Evolutionary conservation across 345 rosid genomes (phyloP).

Genomic region (Toxicodendron radicans): DNA sequence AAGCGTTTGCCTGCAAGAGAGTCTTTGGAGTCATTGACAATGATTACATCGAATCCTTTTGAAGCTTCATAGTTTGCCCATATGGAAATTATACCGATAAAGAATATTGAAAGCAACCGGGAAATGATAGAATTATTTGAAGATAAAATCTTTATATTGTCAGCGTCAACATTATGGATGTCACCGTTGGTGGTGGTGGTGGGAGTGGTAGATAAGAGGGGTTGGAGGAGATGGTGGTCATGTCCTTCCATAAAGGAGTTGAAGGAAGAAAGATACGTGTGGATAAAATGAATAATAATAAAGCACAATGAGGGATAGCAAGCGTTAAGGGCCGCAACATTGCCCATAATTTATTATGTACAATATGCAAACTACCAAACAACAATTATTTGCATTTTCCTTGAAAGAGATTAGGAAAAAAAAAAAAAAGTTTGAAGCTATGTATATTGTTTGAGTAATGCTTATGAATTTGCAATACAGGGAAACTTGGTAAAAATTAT

Average conservation of each 20-base stretch:
- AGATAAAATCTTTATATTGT: background rate
- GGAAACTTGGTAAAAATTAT: too few relatives aligned
- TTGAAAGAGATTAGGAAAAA: too few relatives aligned
- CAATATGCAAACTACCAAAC: background rate
- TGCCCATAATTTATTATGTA: too few relatives aligned
- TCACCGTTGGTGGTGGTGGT: slow-evolving; percentile 1
- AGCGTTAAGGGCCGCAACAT: background rate
- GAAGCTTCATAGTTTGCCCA: slow-evolving; percentile 65
- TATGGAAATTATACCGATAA: slow-evolving; percentile 46
- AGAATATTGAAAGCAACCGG: slow-evolving; percentile 36
- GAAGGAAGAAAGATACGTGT: too few relatives aligned
- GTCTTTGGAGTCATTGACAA: slow-evolving; percentile 41
- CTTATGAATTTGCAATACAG: too few relatives aligned
- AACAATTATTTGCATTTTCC: background rate
- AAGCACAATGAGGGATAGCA: background rate
- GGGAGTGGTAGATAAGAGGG: slow-evolving; percentile 28
- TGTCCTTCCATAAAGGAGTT: slow-evolving; percentile 24
- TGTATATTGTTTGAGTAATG: too few relatives aligned
- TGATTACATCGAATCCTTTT: slow-evolving; percentile 44
- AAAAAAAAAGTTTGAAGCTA: too few relatives aligned
- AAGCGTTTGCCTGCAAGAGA: slow-evolving; percentile 40
- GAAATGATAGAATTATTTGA: slow-evolving; percentile 24
- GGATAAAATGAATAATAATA: background rate
- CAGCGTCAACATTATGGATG: background rate
- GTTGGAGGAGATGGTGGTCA: slow-evolving; percentile 29